Conservation (phyloP, 768 basidiomycete genomes). For the Kwoniella heveanensis region DNA sequence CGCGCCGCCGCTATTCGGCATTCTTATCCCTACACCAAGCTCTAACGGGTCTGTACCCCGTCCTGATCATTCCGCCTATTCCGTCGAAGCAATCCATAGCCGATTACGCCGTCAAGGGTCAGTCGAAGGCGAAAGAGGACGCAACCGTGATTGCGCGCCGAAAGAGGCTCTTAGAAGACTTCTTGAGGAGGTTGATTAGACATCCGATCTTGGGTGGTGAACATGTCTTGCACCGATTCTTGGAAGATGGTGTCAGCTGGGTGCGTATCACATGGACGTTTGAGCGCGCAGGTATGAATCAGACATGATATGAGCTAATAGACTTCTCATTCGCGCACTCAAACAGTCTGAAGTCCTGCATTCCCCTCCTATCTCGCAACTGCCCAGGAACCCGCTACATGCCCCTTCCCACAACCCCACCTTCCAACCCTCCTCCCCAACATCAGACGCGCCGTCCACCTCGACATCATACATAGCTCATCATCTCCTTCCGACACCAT, state of each 20-base stretch:
- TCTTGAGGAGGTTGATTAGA: constrained; percentile 81
- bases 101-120: constrained; percentile 91
- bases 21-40: constrained; percentile 88
- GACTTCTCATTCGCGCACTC: not conserved
- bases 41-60: constrained; percentile 86
- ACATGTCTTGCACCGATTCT: constrained; percentile 91
- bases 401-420: constrained; percentile 95
- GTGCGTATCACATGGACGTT: constrained; percentile 46
- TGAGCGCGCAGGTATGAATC: no score
- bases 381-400: constrained; percentile 94
- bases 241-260: constrained; percentile 96
- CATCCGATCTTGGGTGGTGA: constrained; percentile 97
- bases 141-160: constrained; percentile 84
- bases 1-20: constrained; percentile 91
- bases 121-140: constrained; percentile 88
- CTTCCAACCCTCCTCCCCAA: constrained; percentile 46
- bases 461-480: constrained; percentile 53
- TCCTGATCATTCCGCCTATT: constrained; percentile 94
- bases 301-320: not conserved
- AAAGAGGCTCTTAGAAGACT: constrained; percentile 93
- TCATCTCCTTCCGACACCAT: constrained; percentile 75
- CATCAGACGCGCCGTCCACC: constrained; percentile 18
- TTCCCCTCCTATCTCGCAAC: constrained; percentile 82
- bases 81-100: constrained; percentile 93
- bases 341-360: constrained; percentile 83